Base-by-base conservation (phyloP, 2,329 filamentous ascomycete species). In the Chalara sp. region DNA sequence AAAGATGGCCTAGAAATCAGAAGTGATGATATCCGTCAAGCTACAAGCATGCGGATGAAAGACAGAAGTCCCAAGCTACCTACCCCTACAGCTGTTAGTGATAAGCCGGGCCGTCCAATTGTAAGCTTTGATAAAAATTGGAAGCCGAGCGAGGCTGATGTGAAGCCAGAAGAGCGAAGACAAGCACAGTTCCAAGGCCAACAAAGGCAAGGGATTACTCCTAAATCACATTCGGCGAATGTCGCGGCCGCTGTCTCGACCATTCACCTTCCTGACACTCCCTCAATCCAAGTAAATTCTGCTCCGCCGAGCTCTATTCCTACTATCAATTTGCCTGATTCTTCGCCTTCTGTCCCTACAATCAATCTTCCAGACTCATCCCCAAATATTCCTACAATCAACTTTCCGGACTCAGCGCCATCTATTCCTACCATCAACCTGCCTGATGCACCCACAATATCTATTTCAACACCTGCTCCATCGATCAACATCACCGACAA, bases 51-150 rank as follows among this genome's bases (percentile, higher is more conserved):
- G 80, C 86, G 76, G 66, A 74, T 93, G 57, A 90, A 83, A 67
- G 89, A 96, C 68, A 84, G 91, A 64, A 96, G 90, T 69, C 71
- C 83, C 51, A 95, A 88, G 66, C 76, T 97, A 55, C 92, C 91
- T 31, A 92, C 86, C 63, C 92, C 92, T 58, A 89, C 87, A 49
- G 85, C 88, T 63, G 91, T 97, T 69, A 96, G 90, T 72, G 87
- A 96, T 72, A 87, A 80, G 65, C 86, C 87, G 61, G 89, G 89
- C 61, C 83, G 92, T 66, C 92, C 92, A 56, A 97, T 97, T 75
- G 92, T 97, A 76, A 97, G 92, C 78, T 97, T 97, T 77, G 81
- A 95, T 71, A 80, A 80, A 63, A 80, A 86, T 66, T 96, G 89
- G 84, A 86, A 83, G 75, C 79, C 83, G 65, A 76, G 60, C 48